Percentiles rank a stretch among this genome's conserved stretches.
These are phyloP conservation scores for Vicia faba DNA, from an alignment of 306 rosid genomes.

Conservation along the genomic window DNA sequence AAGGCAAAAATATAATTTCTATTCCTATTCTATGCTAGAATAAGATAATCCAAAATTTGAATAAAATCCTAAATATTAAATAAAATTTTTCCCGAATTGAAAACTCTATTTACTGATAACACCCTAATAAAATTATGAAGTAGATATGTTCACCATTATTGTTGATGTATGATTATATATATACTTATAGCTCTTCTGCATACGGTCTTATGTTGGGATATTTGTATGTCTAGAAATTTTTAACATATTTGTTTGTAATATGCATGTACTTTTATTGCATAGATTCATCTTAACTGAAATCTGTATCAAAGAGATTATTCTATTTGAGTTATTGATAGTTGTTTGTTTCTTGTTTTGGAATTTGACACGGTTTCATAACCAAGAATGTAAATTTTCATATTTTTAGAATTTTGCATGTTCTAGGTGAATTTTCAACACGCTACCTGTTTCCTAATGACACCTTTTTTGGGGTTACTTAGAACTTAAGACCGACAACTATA, in stretches of 20 bases:
- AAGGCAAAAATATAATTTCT: background rate
- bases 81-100: background rate
- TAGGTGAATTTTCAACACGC: background rate
- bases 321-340: slow-evolving; percentile 30
- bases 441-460: background rate
- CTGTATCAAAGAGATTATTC: background rate
- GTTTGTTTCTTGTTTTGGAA: slow-evolving; percentile 23
- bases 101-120: background rate
- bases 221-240: background rate
- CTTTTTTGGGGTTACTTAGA: background rate
- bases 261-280: too few species aligned
- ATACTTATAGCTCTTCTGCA: slow-evolving; percentile 5
- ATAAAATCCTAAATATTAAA: background rate
- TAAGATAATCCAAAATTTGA: slow-evolving; percentile 11
- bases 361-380: slow-evolving; percentile 11
- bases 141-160: background rate
- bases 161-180: slow-evolving; percentile 22
- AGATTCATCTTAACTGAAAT: background rate
- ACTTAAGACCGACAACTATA: background rate
- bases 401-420: background rate
- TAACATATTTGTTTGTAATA: background rate
- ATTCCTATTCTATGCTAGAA: slow-evolving; percentile 7
- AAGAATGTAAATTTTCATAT: background rate
- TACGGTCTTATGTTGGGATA: background rate
- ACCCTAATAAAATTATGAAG: slow-evolving; percentile 1